These are phyloP conservation scores for Penicillium sp. DNA, from an alignment of 2,329 filamentous ascomycete genomes.

Conservation along the genomic window DNA sequence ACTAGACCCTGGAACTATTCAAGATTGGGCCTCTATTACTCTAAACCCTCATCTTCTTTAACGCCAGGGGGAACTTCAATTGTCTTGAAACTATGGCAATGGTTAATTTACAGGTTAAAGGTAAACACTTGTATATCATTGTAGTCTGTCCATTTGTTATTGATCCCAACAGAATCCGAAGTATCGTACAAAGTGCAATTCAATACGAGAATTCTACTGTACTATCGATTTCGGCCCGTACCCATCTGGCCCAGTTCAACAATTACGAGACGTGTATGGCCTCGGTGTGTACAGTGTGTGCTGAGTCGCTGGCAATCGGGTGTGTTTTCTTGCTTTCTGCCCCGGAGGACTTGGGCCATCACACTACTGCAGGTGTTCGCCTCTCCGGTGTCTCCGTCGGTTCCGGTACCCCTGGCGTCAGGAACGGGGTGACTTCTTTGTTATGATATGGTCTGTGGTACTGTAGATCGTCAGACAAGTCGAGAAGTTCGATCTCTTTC, in stretches of 20 bases:
- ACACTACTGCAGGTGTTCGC: conserved; percentile 4
- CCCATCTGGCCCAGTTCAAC: neutral
- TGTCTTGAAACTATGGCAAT: conserved; percentile 13
- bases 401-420: conserved; percentile 23
- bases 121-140: no score
- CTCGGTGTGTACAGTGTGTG: neutral
- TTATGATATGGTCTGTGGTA: neutral
- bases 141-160: no score
- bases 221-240: neutral
- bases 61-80: no score
- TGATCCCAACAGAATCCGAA: no score
- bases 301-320: neutral
- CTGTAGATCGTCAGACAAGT: neutral
- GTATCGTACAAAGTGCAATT: no score
- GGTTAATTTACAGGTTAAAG: no score
- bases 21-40: conserved; percentile 20
- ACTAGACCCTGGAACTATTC: conserved; percentile 19
- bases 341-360: conserved; percentile 16
- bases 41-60: conserved; percentile 4
- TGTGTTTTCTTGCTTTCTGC: neutral
- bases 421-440: conserved; percentile 17
- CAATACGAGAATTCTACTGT: no score
- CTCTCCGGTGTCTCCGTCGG: neutral
- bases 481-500: no score
- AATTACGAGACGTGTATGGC: no score